Evolutionary conservation across 768 basidiomycete genomes (phyloP).

Genomic region (Suillus ampliporus): DNA sequence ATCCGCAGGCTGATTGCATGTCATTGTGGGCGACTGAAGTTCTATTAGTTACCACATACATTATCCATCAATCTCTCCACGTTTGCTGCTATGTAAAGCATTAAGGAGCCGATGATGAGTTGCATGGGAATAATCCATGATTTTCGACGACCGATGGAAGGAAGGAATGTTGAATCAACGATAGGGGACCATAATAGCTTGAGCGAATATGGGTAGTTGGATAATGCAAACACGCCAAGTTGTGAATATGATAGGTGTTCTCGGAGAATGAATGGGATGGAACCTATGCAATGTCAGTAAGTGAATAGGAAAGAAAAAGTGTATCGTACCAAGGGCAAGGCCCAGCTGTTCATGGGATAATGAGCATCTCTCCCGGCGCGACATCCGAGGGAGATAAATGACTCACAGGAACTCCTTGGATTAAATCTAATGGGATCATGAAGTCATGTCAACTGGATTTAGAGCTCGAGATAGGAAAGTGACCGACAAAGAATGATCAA

Average conservation of each 20-base stretch:
- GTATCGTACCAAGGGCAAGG: slow-evolving; percentile 76
- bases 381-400: slow-evolving; percentile 15
- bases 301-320: slow-evolving; percentile 13
- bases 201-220: slow-evolving; percentile 94
- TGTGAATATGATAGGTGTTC: slow-evolving; percentile 97
- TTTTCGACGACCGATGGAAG: slow-evolving; percentile 89
- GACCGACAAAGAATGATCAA: slow-evolving; percentile 87
- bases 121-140: slow-evolving; percentile 99
- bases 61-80: slow-evolving; percentile 79
- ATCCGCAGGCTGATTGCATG: slow-evolving; percentile 68
- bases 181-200: slow-evolving; percentile 98
- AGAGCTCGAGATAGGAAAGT: slow-evolving; percentile 10
- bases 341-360: slow-evolving; percentile 59
- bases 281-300: slow-evolving; percentile 56
- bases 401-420: slow-evolving; percentile 91
- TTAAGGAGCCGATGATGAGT: slow-evolving; percentile 80
- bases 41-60: slow-evolving; percentile 46
- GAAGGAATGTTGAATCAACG: slow-evolving; percentile 88
- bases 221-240: slow-evolving; percentile 90
- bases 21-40: slow-evolving; percentile 14
- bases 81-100: slow-evolving; percentile 78
- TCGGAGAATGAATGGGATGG: slow-evolving; percentile 94
- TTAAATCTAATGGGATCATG: slow-evolving; percentile 55
- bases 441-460: slow-evolving; percentile 21
- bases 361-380: slow-evolving; percentile 1